A percentile compares a stretch with the other conserved stretches of the same genome.
Evolutionary conservation across 2,329 filamentous ascomycete genomes (phyloP).

Genomic region (Huntiella omanensis): DNA sequence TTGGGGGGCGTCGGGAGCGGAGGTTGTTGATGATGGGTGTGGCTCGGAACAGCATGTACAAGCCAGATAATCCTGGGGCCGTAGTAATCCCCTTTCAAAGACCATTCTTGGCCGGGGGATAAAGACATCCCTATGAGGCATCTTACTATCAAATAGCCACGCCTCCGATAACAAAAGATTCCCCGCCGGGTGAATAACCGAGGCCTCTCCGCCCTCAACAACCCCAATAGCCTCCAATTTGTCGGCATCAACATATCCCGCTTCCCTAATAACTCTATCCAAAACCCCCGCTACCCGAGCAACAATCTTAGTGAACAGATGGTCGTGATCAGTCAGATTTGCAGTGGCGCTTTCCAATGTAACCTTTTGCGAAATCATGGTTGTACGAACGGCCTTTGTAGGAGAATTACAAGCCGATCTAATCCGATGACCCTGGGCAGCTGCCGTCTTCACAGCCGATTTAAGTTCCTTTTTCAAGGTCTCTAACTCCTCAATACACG

Average conservation of each 20-base stretch:
- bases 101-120: conserved; percentile 51
- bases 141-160: conserved; percentile 55
- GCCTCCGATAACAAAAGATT: conserved; percentile 47
- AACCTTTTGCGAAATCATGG: conserved; percentile 64
- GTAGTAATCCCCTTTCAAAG: conserved; percentile 51
- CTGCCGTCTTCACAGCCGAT: conserved; percentile 21
- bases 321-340: conserved; percentile 50
- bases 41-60: conserved; percentile 43
- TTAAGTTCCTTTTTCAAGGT: conserved; percentile 16
- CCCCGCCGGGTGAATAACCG: conserved; percentile 19
- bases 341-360: conserved; percentile 60
- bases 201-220: neutral
- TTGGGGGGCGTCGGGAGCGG: neutral
- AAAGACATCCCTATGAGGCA: conserved; percentile 55
- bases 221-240: neutral
- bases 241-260: neutral
- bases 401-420: conserved; percentile 50
- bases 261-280: conserved; percentile 23
- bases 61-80: conserved; percentile 59
- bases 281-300: conserved; percentile 18
- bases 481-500: conserved; percentile 16
- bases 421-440: conserved; percentile 19
- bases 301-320: conserved; percentile 47
- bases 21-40: conserved; percentile 13
- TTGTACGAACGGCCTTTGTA: conserved; percentile 52